Percentiles rank a stretch among this genome's conserved stretches.
Evolutionary conservation across 306 rosid species (phyloP).

Genomic region (Vachellia collinsii): DNA sequence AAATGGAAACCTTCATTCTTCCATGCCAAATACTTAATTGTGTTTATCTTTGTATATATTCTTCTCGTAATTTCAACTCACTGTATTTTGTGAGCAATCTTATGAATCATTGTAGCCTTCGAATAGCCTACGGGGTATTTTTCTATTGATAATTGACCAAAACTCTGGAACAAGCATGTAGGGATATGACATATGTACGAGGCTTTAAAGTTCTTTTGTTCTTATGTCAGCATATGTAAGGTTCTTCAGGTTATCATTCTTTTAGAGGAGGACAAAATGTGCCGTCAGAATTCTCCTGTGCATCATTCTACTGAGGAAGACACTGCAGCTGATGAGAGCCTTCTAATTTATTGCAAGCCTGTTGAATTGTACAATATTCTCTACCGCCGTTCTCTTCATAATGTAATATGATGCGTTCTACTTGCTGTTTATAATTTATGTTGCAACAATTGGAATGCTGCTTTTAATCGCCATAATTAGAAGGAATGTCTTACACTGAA

Average conservation of each 20-base stretch:
- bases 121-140: background rate
- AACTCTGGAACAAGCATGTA: background rate
- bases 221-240: background rate
- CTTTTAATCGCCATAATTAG: background rate
- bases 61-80: background rate
- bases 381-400: constrained; percentile 74
- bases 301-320: constrained; percentile 72
- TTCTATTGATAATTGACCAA: constrained; percentile 5
- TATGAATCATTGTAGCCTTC: background rate
- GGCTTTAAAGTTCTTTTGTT: background rate
- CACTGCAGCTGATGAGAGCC: constrained; percentile 79
- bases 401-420: constrained; percentile 50
- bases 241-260: constrained; percentile 32
- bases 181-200: background rate
- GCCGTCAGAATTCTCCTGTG: constrained; percentile 69
- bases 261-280: constrained; percentile 54
- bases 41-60: background rate
- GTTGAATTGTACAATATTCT: constrained; percentile 96
- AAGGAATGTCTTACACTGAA: background rate
- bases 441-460: constrained; percentile 11
- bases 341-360: constrained; percentile 89
- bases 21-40: background rate
- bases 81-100: background rate
- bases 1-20: background rate
- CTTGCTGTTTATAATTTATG: constrained; percentile 17